Conservation (phyloP, 805 yeast species). For the Saturnispora hagleri region DNA sequence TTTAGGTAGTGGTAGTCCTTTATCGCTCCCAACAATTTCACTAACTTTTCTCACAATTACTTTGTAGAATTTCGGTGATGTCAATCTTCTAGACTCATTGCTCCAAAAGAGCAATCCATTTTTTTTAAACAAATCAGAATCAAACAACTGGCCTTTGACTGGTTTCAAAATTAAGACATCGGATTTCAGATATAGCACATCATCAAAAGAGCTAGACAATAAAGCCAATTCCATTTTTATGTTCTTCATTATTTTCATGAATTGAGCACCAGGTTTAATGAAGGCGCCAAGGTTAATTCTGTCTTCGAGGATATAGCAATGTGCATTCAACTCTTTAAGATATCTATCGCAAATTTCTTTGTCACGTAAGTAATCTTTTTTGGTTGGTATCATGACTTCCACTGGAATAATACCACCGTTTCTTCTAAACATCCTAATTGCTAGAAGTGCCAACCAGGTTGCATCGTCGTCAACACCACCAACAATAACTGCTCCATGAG, state of each 20-base stretch:
- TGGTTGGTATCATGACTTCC: slow-evolving; percentile 36
- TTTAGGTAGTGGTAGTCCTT: slow-evolving; percentile 19
- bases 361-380: slow-evolving; percentile 31
- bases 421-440: slow-evolving; percentile 41
- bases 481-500: slow-evolving; percentile 53
- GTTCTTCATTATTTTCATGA: slow-evolving; percentile 34
- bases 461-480: slow-evolving; percentile 48
- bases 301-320: slow-evolving; percentile 47
- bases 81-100: slow-evolving; percentile 72
- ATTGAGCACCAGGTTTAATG: slow-evolving; percentile 25
- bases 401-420: slow-evolving; percentile 39
- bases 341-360: slow-evolving; percentile 38
- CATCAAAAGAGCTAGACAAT: slow-evolving; percentile 36
- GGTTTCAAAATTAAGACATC: slow-evolving; percentile 36
- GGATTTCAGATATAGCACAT: slow-evolving; percentile 37
- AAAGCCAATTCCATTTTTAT: slow-evolving; percentile 32
- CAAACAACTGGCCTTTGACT: slow-evolving; percentile 30
- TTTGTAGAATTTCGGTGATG: slow-evolving; percentile 60
- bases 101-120: slow-evolving; percentile 67
- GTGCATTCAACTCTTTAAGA: slow-evolving; percentile 43
- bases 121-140: slow-evolving; percentile 37
- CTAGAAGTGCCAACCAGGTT: slow-evolving; percentile 50
- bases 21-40: slow-evolving; percentile 28
- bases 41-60: slow-evolving; percentile 42
- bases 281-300: slow-evolving; percentile 32